phyloP scores from a whole-genome alignment of 2,329 filamentous ascomycete genomes.

The Blumeria hordei region DNA sequence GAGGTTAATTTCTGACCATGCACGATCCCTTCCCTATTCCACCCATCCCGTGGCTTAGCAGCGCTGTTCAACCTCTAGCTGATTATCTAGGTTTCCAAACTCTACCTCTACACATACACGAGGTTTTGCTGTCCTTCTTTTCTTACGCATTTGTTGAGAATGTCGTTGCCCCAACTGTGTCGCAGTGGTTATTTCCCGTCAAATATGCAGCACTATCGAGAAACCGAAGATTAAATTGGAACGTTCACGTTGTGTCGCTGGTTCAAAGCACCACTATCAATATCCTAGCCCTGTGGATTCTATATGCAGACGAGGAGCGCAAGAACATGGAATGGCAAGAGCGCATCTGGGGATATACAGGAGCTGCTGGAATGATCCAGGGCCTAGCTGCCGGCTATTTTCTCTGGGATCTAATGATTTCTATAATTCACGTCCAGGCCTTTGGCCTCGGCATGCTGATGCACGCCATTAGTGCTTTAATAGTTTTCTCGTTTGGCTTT shows the following conservation, averaged over 20 bases:
- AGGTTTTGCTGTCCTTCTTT: conserved; percentile 39
- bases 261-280: conserved; percentile 55
- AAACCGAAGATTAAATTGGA: conserved; percentile 51
- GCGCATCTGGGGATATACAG: conserved; percentile 57
- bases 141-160: conserved; percentile 46
- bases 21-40: conserved; percentile 43
- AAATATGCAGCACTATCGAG: conserved; percentile 37
- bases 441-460: conserved; percentile 38
- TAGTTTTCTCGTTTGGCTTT: conserved; percentile 56
- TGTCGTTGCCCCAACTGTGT: conserved; percentile 42
- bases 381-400: conserved; percentile 63
- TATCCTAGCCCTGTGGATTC: conserved; percentile 47
- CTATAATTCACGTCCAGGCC: conserved; percentile 38
- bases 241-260: conserved; percentile 68
- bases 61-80: conserved; percentile 37
- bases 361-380: conserved; percentile 46
- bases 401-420: conserved; percentile 57
- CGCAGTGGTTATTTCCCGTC: conserved; percentile 32
- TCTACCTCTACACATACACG: conserved; percentile 54
- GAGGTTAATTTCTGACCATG: conserved; percentile 22
- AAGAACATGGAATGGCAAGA: conserved; percentile 39
- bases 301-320: conserved; percentile 43
- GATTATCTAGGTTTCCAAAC: conserved; percentile 35
- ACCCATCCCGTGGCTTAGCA: conserved; percentile 26
- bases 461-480: conserved; percentile 49